Conservation (phyloP, 495 filamentous ascomycete species). For the Neurospora discreta region DNA sequence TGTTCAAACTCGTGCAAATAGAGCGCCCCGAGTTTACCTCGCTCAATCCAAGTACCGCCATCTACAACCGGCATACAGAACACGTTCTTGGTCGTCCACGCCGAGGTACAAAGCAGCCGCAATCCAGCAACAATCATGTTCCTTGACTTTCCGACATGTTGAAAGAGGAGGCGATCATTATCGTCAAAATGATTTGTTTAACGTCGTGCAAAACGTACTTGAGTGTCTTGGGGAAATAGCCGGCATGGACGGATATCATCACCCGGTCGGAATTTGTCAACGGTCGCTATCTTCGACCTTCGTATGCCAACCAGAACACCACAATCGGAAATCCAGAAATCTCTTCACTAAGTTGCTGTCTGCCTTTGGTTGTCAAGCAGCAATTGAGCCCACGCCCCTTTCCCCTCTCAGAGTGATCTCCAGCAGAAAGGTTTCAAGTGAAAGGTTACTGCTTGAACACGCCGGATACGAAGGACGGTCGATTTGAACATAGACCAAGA, state of each 20-base stretch:
- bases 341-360: not conserved
- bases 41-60: not conserved
- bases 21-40: not conserved
- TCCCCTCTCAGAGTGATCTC: not conserved
- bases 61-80: not conserved
- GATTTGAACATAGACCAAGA: not conserved
- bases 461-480: not conserved
- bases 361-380: not conserved
- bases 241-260: not conserved
- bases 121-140: not conserved
- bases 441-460: not conserved
- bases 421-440: not conserved
- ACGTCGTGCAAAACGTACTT: not conserved
- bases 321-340: not conserved
- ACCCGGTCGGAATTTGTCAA: not conserved
- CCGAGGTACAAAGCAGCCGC: not conserved
- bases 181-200: not conserved
- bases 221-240: not conserved
- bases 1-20: not conserved
- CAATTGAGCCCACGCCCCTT: not conserved
- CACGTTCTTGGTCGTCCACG: not conserved
- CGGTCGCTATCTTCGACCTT: not conserved
- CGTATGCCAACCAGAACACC: not conserved
- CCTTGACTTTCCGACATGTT: not conserved
- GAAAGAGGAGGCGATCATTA: not conserved